phyloP scores from a whole-genome alignment of 2,329 filamentous ascomycete genomes.

The Diaporthe australafricana region DNA sequence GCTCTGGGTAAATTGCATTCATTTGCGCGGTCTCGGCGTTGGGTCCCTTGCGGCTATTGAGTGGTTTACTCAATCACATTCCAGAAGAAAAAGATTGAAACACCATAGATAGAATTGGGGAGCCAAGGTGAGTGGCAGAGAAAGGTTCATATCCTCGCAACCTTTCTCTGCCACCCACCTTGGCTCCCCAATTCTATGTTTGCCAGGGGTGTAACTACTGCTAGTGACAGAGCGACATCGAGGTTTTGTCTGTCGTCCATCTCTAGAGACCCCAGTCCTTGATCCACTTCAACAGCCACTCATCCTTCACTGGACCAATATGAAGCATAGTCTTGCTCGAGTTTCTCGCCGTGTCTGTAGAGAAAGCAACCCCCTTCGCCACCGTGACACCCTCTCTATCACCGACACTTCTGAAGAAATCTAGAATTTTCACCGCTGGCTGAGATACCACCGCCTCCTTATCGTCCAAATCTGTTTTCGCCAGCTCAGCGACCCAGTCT shows the following conservation, averaged over 20 bases:
- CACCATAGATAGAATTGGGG: too few relatives aligned
- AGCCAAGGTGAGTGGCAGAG: too few relatives aligned
- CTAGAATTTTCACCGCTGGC: constrained; percentile 29
- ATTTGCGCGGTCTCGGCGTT: too few relatives aligned
- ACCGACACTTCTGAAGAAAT: constrained; percentile 13
- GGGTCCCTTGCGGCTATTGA: too few relatives aligned
- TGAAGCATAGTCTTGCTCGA: neutral
- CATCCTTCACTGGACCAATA: constrained; percentile 6
- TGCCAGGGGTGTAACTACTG: too few relatives aligned
- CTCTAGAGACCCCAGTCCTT: constrained; percentile 6
- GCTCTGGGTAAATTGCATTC: too few relatives aligned
- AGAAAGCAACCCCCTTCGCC: constrained; percentile 1
- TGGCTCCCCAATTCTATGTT: too few relatives aligned
- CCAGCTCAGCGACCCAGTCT: constrained; percentile 16
- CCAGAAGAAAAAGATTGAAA: too few relatives aligned
- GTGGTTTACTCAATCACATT: too few relatives aligned
- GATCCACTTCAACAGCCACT: constrained; percentile 26
- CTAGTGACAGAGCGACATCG: too few relatives aligned
- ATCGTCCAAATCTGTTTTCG: neutral
- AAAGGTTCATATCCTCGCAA: too few relatives aligned
- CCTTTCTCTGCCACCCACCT: too few relatives aligned
- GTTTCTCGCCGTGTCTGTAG: neutral
- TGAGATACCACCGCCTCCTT: neutral
- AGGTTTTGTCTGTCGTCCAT: neutral
- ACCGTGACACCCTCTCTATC: constrained; percentile 15